Base-by-base conservation (phyloP, 768 basidiomycete species). In the Serendipita sp. region DNA sequence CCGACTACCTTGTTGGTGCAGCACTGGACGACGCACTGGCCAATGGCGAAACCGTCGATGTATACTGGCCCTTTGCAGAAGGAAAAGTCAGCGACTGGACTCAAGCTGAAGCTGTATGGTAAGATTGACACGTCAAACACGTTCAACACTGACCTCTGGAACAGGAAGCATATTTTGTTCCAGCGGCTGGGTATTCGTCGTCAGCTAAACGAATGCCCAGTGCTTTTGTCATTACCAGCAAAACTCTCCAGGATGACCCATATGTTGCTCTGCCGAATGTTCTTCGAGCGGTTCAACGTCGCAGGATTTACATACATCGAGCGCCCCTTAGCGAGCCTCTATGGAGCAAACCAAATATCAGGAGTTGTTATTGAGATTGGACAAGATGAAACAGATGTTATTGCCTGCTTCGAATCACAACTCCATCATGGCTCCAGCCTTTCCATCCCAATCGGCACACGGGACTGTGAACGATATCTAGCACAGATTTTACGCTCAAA, bases 221-320 rank as follows among this genome's bases (percentile, higher is more conserved):
- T 91, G 64, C 79, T 93, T 36, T 79, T 94, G 65, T 84, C 86
- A 44, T 78, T 94, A 64, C 75, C 79, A 3, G 74, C 85, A 0
- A 81, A 83, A 35, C 80, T 89, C 23, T 81, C 88, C 30, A 81
- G 87, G 63, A 75, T 77, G 44, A 79, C 82, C 7, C 81, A 86
- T 72, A 89, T 93, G 71, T 79, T 79, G 48, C 80, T 87, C 69
- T 87, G 85, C 69, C 90, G 88, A 70, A 79, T 89, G 44, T 90
- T 94, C 75, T 96, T 96, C 70, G 92, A 95, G 71, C 86, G 89
- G 30, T 89, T 94, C 81, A 92, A 93, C 71, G 86, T 88, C 32
- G 86, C 93, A 7, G 89, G 85, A 15, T 83, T 94, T 68, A 81
- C 82, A 64, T 78, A 93, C 68, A 77, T 92, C 60, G 87, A 93